Base-by-base conservation (phyloP, 140 eudicot genomes). In the Stevia rebaudiana region DNA sequence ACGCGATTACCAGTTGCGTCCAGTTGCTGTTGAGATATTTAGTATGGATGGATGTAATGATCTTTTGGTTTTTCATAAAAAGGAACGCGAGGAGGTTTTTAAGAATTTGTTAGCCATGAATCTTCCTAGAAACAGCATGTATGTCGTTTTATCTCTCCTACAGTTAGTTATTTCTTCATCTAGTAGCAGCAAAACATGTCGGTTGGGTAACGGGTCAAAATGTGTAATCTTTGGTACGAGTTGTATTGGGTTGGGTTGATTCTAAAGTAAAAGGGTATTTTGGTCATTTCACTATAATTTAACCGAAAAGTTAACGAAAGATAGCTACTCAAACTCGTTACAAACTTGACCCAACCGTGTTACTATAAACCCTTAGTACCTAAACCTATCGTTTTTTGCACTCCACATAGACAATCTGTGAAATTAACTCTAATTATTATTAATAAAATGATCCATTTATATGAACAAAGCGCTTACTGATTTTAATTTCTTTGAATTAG, bases 31-130 rank as follows among this genome's bases (percentile, higher is more conserved):
- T 41, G 99, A 94, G 81, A 83, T 94, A 53, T 94, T 94, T 50
- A 94, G 95, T 75, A 94, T 94, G 97, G 99, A 94, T 73, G 99
- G 99, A 71, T 94, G 99, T 68, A 94, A 94, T 64, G 99, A 88
- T 72, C 95, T 94, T 36, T 51, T 94, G 57, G 99, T 94, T 76
- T 94, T 94, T 66, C 99, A 94, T 79, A 94, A 94, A 74, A 94
- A 83, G 55, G 99, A 94, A 86, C 73, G 99, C 46, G 99, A 94
- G 70, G 97, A 88, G 42, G 97, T 94, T 60, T 88, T 85, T 73
- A 94, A 80, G 59, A 88, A 94, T 71, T 76, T 94, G 78, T 77
- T 82, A 71, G 88, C 99, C 65, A 68, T 88, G 94, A 88, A 88
- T 83, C 85, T 88, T 41, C 95, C 95, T 12, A 81, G 97, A 77